A percentile compares a stretch with the other conserved stretches of the same genome.
These are phyloP conservation scores for Seiridium unicorne DNA, from an alignment of 2,329 filamentous ascomycete genomes.

Conservation along the genomic window DNA sequence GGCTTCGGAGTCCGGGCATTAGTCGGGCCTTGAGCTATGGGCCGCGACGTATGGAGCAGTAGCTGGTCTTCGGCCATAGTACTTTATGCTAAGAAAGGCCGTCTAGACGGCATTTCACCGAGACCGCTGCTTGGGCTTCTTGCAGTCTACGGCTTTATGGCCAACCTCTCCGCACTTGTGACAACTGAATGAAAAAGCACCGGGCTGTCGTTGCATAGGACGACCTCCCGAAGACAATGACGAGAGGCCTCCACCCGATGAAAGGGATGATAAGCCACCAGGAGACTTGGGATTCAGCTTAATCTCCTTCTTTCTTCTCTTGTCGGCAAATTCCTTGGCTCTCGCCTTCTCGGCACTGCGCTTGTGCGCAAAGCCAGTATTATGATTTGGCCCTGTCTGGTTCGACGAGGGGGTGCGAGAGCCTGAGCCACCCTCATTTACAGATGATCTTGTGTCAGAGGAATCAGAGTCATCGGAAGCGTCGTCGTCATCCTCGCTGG, in stretches of 20 bases:
- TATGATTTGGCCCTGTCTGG: slow-evolving; percentile 25
- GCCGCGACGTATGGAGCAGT: not conserved
- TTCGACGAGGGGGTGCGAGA: slow-evolving; percentile 15
- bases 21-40: not conserved
- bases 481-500: slow-evolving; percentile 34
- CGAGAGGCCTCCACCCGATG: slow-evolving; percentile 35
- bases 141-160: slow-evolving; percentile 6
- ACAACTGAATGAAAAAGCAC: slow-evolving; percentile 3
- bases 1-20: not conserved
- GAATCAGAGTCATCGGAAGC: slow-evolving; percentile 28
- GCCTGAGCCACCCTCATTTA: not conserved
- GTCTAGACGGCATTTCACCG: not conserved
- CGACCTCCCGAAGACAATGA: slow-evolving; percentile 24
- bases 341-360: slow-evolving; percentile 47
- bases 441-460: slow-evolving; percentile 15
- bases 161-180: slow-evolving; percentile 10
- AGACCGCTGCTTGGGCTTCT: slow-evolving; percentile 4
- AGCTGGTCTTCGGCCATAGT: not conserved
- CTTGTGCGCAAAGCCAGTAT: slow-evolving; percentile 42
- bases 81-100: not conserved
- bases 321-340: slow-evolving; percentile 51
- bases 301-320: slow-evolving; percentile 63
- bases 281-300: slow-evolving; percentile 53
- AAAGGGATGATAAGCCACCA: slow-evolving; percentile 54
- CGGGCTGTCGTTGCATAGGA: slow-evolving; percentile 2